Base-by-base conservation (phyloP, 1,284 basidiomycete genomes). In the Ganoderma meredithae region DNA sequence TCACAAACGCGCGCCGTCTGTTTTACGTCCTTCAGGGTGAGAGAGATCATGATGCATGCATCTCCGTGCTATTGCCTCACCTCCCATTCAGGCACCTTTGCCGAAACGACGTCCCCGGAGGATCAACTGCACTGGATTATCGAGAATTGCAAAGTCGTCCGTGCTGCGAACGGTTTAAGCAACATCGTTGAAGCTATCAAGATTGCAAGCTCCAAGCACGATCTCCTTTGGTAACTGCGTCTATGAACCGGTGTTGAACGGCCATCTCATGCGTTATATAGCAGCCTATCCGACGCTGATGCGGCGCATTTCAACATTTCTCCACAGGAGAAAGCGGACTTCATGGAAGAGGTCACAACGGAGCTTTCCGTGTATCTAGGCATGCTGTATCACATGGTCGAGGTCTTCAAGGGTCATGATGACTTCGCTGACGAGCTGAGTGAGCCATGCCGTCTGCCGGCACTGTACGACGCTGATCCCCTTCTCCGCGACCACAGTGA, bases 71-170 rank as follows among this genome's bases (percentile, higher is more conserved):
- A 52, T 52, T 27, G 66, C 44, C 66, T 61, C 58, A 60, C 52
- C 52, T 25, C 19, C 33, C 68, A 52, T 72, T 25, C 71, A 98
- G 96, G 97, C 59, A 92, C 92, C 12, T 99, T 98, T 77, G 93
- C 90, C 3, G 96, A 98, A 79, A 96, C 96, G 0, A 88, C 88
- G 6, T 95, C 95, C 40, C 93, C 95, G 0, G 95, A 98, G 75
- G 92, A 98, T 78, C 98, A 99, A 79, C 82, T 99, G 56, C 94
- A 97, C 73, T 97, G 96, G 93, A 94, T 99, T 73, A 93, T 95
- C 69, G 93, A 97, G 79, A 99, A 99, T 77, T 95, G 95, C 76
- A 95, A 94, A 77, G 85, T 94, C 41, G 91, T 99, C 1, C 87
- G 96, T 65, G 84, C 86, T 31, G 91, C 93, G 0, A 96, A 98